Evolutionary conservation across 2,329 filamentous ascomycete species (phyloP), one percentile per base, ranked within the genome.

Genomic region (Fusarium aywerte): DNA sequence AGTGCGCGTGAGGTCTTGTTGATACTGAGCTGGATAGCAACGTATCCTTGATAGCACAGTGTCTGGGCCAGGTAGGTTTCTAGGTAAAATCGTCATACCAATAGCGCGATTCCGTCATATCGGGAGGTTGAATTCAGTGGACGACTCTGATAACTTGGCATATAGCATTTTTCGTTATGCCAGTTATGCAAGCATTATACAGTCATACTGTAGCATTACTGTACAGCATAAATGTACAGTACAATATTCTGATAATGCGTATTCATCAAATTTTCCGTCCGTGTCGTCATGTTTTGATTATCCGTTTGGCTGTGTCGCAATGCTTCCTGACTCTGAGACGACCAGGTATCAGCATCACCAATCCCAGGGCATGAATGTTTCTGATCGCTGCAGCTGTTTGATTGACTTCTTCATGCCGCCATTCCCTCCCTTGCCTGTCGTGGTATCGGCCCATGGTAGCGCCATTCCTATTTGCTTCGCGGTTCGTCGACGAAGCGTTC

Each of bases 391-490:
- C 63, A 42, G 58, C 61, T 65, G 55, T 62, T 65, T 65, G 55
- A 65, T 62, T 59, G 51, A 67, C 44, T 58, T 65, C 49, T 60
- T 71, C 52, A 73, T 73, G 63, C 66, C 49, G 36, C 43, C 65
- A 57, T 56, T 54, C 32, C 39, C 59, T 62, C 59, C 58, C 58
- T 69, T 64, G 54, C 51, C 58, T 45, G 54, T 66, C 63, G 56
- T 62, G 61, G 66, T 56, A 73, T 73, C 70, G 69, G 59, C 57
- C 67, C 70, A 73, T 58, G 25, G 65, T 72, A 73, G 67, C 70
- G 70, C 69, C 70, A 73, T 68, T 64, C 62, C 62, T 49, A 65
- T 48, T 55, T 43, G 48, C 51, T 44, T 33, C 31, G 44, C 65
- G 61, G 60, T 63, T 63, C 60, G 39, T 50, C 56, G 51, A 57